Evolutionary conservation across 1,284 basidiomycete species (phyloP), one percentile per base, ranked within the genome.

Genomic region (Cutaneotrichosporon arboriforme): DNA sequence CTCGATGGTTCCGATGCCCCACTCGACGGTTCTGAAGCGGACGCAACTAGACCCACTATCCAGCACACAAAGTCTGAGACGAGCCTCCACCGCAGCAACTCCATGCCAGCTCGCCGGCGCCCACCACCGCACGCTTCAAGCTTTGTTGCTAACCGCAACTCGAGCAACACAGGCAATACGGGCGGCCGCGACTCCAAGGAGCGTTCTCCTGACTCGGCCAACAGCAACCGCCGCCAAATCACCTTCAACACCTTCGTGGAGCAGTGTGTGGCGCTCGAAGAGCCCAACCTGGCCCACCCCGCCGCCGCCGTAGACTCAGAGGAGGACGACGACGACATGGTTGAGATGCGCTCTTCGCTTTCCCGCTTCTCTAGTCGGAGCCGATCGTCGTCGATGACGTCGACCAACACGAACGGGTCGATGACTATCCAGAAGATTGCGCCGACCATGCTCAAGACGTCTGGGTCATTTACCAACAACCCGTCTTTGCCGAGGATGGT

Each of bases 191-290:
- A 48, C 7, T 46, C 34, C 15, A 53, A 59, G 51, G 54, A 55
- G 34, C 8, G 18, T 4, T 59, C 57, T 0, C 57, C 57, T 4
- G 52, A 58, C 20, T 20, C 21, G 17, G 15, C 37, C 23, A 46
- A 45, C 36, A 49, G 50, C 10, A 52, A 74, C 54, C 84, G 83
- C 75, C 81, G 83, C 58, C 94, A 97, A 72, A 98, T 98, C 77
- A 88, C 83, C 65, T 98, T 98, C 81, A 97, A 97, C 75, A 94
- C 92, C 1, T 94, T 93, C 67, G 94, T 98, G 36, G 90, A 97
- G 75, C 96, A 97, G 74, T 92, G 85, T 70, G 94, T 98, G 60
- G 88, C 94, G n/a, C 86, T 98, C 67, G 80, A 82, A 54, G 75
- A 78, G 44, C 74, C 72, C 38, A 49, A 33, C 17, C 18, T 49